Percentiles rank a stretch among this genome's conserved stretches.
These are phyloP conservation scores for Aureobasidium vineae DNA, from an alignment of 2,329 filamentous ascomycete species.

Conservation along the genomic window DNA sequence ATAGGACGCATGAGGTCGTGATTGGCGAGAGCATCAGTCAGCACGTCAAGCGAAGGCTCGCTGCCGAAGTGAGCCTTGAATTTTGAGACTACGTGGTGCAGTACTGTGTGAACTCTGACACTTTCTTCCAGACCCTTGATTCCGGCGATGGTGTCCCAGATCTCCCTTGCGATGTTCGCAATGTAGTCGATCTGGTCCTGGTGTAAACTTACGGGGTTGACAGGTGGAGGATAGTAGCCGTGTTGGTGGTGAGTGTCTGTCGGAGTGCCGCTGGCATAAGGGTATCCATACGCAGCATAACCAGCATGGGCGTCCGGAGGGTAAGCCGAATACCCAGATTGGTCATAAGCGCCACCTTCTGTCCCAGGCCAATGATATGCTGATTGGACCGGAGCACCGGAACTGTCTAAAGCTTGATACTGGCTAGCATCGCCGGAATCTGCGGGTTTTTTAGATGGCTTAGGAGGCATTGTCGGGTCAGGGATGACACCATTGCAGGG, in stretches of 20 bases:
- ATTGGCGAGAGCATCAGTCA: constrained; percentile 47
- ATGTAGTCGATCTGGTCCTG: constrained; percentile 38
- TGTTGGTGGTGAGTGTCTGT: neutral
- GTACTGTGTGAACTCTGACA: constrained; percentile 61
- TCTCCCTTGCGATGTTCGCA: constrained; percentile 55
- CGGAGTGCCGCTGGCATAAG: neutral
- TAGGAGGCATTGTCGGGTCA: constrained; percentile 15
- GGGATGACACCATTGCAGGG: constrained; percentile 7
- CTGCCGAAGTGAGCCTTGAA: constrained; percentile 60
- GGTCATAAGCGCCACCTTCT: neutral
- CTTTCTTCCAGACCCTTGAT: constrained; percentile 62
- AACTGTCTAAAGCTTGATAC: neutral
- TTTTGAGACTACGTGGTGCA: constrained; percentile 60
- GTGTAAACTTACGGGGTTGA: neutral
- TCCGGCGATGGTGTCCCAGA: constrained; percentile 62
- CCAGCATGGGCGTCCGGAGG: neutral
- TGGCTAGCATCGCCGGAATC: neutral
- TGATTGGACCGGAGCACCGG: neutral
- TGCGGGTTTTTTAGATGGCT: neutral
- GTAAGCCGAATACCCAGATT: neutral
- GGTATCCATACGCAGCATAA: constrained; percentile 3
- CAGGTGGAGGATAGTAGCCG: neutral
- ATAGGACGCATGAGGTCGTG: constrained; percentile 44
- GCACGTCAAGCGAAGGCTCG: constrained; percentile 58
- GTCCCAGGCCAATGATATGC: neutral